Conservation (phyloP, 1,284 basidiomycete genomes). For the Rhodofomes roseus region DNA sequence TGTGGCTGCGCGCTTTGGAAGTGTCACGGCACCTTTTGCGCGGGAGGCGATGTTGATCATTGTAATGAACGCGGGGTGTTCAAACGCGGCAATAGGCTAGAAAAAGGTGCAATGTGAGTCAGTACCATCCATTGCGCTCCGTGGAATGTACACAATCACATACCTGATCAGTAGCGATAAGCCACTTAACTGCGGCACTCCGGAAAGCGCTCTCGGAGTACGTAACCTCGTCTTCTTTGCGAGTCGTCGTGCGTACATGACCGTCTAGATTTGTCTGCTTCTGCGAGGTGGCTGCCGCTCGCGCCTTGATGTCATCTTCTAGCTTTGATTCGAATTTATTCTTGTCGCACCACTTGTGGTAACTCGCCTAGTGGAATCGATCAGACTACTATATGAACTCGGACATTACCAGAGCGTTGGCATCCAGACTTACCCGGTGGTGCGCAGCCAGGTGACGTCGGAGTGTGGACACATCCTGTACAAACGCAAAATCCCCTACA, state of each 20-base stretch:
- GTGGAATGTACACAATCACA: too few species aligned
- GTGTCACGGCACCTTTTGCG: conserved; percentile 15
- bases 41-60: conserved; percentile 22
- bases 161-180: conserved; percentile 35
- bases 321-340: not conserved
- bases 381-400: too few species aligned
- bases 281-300: not conserved
- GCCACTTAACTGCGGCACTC: conserved; percentile 32
- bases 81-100: conserved; percentile 22
- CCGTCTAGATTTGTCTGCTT: not conserved
- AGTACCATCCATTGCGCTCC: not conserved
- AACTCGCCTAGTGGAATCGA: not conserved
- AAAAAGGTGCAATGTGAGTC: not conserved
- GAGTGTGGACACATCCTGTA: too few species aligned
- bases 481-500: too few species aligned
- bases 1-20: conserved; percentile 21
- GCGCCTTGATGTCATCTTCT: not conserved
- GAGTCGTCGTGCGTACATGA: too few species aligned
- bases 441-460: too few species aligned
- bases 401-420: too few species aligned
- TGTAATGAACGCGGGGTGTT: conserved; percentile 20
- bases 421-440: too few species aligned
- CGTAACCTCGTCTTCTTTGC: conserved; percentile 7
- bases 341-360: not conserved
- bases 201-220: conserved; percentile 29